These are phyloP conservation scores for Vitis cinerea DNA, from an alignment of 164 flowering plant genomes.

Conservation along the genomic window DNA sequence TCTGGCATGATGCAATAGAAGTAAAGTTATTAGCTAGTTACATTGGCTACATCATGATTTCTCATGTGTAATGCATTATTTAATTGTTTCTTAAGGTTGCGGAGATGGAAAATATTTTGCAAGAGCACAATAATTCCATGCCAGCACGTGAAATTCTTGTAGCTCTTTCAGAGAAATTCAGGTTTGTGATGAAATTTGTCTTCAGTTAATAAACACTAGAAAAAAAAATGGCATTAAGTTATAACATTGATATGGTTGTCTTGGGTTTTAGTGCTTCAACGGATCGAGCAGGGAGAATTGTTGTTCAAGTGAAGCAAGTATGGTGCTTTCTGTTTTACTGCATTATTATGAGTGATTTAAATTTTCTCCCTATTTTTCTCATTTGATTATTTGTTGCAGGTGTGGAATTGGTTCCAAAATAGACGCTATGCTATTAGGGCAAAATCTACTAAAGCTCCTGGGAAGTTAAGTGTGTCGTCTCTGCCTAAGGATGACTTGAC, in stretches of 20 bases:
- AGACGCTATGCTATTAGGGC: conserved; percentile 86
- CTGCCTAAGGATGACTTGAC: conserved; percentile 56
- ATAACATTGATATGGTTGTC: background rate
- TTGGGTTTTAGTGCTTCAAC: conserved; percentile 53
- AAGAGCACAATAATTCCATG: conserved; percentile 53
- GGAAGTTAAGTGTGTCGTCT: conserved; percentile 50
- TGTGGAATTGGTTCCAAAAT: conserved; percentile 99
- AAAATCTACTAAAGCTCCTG: conserved; percentile 59
- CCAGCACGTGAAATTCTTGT: conserved; percentile 75
- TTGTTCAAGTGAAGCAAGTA: conserved; percentile 93
- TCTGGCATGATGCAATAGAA: too few relatives aligned
- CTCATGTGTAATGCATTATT: background rate
- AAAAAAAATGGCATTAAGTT: background rate
- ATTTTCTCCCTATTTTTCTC: conserved; percentile 9
- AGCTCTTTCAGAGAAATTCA: conserved; percentile 82
- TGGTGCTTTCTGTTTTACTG: background rate
- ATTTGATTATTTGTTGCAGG: conserved; percentile 35
- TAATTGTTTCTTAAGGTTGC: conserved; percentile 40
- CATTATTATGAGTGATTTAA: background rate
- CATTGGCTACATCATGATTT: too few relatives aligned
- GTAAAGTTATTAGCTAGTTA: too few relatives aligned
- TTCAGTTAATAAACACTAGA: background rate
- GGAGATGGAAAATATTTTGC: conserved; percentile 84
- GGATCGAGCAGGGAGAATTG: conserved; percentile 73
- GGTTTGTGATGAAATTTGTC: conserved; percentile 34